Evolutionary conservation across 2,329 filamentous ascomycete genomes (phyloP), one percentile per base, ranked within the genome.

Genomic region (Aspergillus brunneoviolaceus): DNA sequence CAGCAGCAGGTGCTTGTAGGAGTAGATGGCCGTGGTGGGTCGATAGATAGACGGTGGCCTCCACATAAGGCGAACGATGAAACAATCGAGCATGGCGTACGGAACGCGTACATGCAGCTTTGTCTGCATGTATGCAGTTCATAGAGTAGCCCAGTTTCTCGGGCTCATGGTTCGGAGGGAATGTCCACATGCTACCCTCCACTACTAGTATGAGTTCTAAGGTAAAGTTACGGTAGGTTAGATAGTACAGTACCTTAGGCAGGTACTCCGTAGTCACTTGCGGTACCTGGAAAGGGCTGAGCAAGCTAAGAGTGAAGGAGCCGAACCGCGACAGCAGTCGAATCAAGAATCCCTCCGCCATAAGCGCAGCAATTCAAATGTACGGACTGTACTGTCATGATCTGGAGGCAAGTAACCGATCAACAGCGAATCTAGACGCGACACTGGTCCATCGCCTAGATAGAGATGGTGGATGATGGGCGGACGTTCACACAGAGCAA

Each of bases 391-490:
- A 47, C 52, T 2, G 33, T 35, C 42, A 14, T 19, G 21, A 19
- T 21, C 31, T 19, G 35, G 29, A 23, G 29, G 16, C 14, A 31
- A 47, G 49, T 35, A 49, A 47, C 27, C 11, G 35, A 45, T 48
- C 49, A 25, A 52, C 25, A 39, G 5, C 12, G 12, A 58, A 29
- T 35, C 35, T 45, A 58, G 55, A 25, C 35, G n/a, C n/a, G 33
- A 19, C 50, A 53, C 16, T 58, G 48, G 49, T 52, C 35, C 25
- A 52, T 58, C 42, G 51, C 11, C 33, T 47, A 11, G 55, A 31
- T 23, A 52, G 25, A 45, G 21, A 52, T 27, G 19, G 23, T 50
- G n/a, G 29, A 31, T 27, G 51, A 42, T 53, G 51, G 25, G 51
- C 23, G 19, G 52, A 11, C 16, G 42, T 55, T 49, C 53, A 48